Evolutionary conservation across 345 rosid genomes (phyloP).

Genomic region (Draba incana): DNA sequence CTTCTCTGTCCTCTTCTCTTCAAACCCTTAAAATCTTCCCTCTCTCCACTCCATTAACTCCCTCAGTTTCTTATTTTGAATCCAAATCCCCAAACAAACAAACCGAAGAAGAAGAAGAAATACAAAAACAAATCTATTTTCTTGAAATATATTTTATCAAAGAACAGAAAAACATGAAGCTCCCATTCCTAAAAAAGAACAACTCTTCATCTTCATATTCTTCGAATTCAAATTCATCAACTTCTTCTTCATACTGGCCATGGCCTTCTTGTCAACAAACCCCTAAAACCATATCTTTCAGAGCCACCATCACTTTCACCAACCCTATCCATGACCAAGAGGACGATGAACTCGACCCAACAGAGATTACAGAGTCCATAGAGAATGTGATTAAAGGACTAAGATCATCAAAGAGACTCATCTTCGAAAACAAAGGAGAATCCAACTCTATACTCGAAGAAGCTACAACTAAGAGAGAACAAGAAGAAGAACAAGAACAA

Average conservation of each 20-base stretch:
- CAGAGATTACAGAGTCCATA: slow-evolving; percentile 40
- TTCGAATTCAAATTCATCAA: slow-evolving; percentile 42
- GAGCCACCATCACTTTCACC: slow-evolving; percentile 39
- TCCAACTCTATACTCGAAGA: slow-evolving; percentile 65
- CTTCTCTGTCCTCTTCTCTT: slow-evolving; percentile 29
- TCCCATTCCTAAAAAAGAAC: slow-evolving; percentile 57
- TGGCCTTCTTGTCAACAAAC: slow-evolving; percentile 83
- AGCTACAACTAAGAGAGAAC: slow-evolving; percentile 23
- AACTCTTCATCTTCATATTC: slow-evolving; percentile 37
- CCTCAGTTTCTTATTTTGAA: slow-evolving; percentile 39
- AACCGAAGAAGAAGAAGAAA: not conserved
- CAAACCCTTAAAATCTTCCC: slow-evolving; percentile 45
- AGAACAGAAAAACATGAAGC: slow-evolving; percentile 52
- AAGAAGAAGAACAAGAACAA: slow-evolving; percentile 17
- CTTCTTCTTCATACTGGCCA: slow-evolving; percentile 57
- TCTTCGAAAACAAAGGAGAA: slow-evolving; percentile 73
- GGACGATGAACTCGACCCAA: slow-evolving; percentile 38
- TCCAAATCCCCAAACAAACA: slow-evolving; percentile 16
- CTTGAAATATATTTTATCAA: slow-evolving; percentile 7
- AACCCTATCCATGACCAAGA: slow-evolving; percentile 40
- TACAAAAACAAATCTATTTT: slow-evolving; percentile 6
- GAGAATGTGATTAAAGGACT: slow-evolving; percentile 61
- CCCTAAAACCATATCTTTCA: slow-evolving; percentile 79
- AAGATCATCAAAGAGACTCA: slow-evolving; percentile 61
- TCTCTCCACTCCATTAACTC: slow-evolving; percentile 32